These are phyloP conservation scores for Candida khao-thaluensis DNA, from an alignment of 805 yeast genomes.

Conservation along the genomic window DNA sequence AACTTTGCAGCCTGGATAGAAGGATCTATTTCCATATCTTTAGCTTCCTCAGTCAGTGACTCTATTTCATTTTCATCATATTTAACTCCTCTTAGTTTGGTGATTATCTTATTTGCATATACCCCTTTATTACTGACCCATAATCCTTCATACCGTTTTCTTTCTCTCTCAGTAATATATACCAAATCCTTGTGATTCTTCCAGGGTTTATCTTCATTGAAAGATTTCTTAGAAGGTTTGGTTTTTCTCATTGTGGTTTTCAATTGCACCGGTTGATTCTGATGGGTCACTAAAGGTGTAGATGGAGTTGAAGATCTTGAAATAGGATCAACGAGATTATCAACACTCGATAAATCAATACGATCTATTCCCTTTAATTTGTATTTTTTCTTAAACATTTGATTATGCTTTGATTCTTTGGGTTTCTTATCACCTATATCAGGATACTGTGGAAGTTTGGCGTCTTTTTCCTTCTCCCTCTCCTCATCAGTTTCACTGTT, in stretches of 20 bases:
- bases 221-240: constrained; percentile 41
- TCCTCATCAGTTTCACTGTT: constrained; percentile 10
- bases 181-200: constrained; percentile 68
- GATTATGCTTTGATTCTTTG: constrained; percentile 14
- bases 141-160: constrained; percentile 87
- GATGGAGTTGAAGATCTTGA: constrained; percentile 16
- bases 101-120: constrained; percentile 45
- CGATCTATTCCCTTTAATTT: constrained; percentile 16
- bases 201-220: constrained; percentile 94
- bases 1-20: constrained; percentile 32
- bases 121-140: constrained; percentile 87
- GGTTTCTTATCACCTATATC: constrained; percentile 18
- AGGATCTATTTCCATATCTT: constrained; percentile 4
- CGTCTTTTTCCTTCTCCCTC: constrained; percentile 3
- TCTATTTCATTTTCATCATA: constrained; percentile 13
- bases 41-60: neutral
- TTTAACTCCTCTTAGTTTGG: constrained; percentile 30
- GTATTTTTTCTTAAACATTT: constrained; percentile 22
- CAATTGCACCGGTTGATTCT: constrained; percentile 37
- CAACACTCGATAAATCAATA: constrained; percentile 11
- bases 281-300: constrained; percentile 16
- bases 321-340: constrained; percentile 15
- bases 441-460: constrained; percentile 36
- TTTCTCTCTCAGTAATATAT: constrained; percentile 58
- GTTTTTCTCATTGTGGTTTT: constrained; percentile 53